Conservation (phyloP, 306 rosid species). For the Citrullus amarus region DNA sequence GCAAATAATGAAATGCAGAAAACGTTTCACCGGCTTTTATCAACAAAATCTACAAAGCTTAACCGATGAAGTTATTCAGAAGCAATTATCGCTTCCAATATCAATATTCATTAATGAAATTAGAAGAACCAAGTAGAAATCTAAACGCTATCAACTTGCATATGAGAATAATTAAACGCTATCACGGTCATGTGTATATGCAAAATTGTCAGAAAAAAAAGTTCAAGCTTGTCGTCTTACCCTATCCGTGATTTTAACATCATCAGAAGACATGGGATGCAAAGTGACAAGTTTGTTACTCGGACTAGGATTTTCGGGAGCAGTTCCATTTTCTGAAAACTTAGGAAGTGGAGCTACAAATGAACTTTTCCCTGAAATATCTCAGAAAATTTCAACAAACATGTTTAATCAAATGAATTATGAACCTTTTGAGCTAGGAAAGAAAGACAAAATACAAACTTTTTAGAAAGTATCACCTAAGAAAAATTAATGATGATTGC, state of each 20-base stretch:
- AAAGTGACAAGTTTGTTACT: constrained; percentile 31
- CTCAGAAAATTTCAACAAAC: background rate
- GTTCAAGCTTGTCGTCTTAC: constrained; percentile 21
- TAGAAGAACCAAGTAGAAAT: background rate
- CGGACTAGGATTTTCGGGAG: constrained; percentile 24
- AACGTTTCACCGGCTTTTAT: background rate
- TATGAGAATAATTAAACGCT: background rate
- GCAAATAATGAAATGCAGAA: background rate
- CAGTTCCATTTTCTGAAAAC: constrained; percentile 31
- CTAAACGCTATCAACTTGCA: background rate
- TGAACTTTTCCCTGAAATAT: constrained; percentile 51
- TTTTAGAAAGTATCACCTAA: background rate
- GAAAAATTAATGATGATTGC: background rate
- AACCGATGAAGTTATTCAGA: background rate
- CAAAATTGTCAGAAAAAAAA: background rate
- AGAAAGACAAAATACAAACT: background rate
- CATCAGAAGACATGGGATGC: constrained; percentile 38
- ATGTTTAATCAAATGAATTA: background rate
- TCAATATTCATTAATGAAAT: background rate
- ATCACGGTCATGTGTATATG: background rate
- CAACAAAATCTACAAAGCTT: background rate
- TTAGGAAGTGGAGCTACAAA: constrained; percentile 45
- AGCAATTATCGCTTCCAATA: background rate
- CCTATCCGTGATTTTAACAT: constrained; percentile 26
- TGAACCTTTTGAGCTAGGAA: background rate